Evolutionary conservation across 2,329 filamentous ascomycete genomes (phyloP).

Genomic region (Trichoderma guizhouense): DNA sequence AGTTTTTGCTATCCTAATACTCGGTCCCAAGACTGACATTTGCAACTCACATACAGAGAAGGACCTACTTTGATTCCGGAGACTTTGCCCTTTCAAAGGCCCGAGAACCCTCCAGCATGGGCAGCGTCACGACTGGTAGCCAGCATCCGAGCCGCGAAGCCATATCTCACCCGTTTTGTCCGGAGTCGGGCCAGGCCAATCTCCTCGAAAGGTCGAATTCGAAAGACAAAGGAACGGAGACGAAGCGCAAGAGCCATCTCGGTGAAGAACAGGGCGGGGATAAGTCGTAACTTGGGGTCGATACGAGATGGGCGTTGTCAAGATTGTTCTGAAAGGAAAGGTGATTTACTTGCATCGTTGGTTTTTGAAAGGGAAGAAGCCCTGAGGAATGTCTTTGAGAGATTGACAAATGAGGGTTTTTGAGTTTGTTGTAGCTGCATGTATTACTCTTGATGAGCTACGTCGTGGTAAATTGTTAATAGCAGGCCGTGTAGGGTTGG

Average conservation of each 20-base stretch:
- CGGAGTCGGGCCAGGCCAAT: background rate
- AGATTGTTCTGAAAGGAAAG: background rate
- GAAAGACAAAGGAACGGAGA: background rate
- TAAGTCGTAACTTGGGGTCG: background rate
- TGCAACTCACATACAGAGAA: no score
- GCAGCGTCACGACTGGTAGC: background rate
- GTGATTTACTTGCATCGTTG: background rate
- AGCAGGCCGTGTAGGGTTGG: no score
- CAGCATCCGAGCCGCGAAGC: background rate
- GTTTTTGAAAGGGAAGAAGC: background rate
- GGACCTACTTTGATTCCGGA: no score
- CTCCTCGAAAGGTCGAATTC: background rate
- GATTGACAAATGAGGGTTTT: background rate
- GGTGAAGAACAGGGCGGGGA: background rate
- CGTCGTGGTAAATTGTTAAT: background rate
- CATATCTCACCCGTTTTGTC: background rate
- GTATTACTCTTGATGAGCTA: background rate
- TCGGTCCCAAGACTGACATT: no score
- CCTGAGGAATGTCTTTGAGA: background rate
- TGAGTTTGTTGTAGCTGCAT: background rate
- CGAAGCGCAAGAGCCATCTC: background rate
- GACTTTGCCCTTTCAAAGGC: no score
- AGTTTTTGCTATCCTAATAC: background rate
- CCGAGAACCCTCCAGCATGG: background rate
- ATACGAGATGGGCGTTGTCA: background rate